phyloP scores from a whole-genome alignment of 768 basidiomycete genomes.

The Lactarius vividus region DNA sequence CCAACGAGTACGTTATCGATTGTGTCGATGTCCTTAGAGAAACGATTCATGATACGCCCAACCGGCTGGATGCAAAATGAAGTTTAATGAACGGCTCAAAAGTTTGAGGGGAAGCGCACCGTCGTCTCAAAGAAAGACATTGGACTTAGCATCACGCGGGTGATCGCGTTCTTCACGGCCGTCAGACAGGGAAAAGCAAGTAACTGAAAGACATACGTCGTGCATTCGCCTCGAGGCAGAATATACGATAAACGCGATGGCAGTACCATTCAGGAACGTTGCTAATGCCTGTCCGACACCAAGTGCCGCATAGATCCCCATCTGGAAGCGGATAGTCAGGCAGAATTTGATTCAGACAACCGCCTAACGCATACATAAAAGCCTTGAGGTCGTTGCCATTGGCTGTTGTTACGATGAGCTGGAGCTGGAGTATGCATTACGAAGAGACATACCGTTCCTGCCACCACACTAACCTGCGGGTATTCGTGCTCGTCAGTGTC shows the following conservation, averaged over 20 bases:
- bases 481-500: conserved; percentile 6
- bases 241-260: conserved; percentile 67
- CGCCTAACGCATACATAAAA: conserved; percentile 61
- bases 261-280: conserved; percentile 64
- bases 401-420: conserved; percentile 35
- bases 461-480: conserved; percentile 77
- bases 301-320: conserved; percentile 76
- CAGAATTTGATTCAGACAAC: neutral
- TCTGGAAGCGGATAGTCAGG: conserved; percentile 41
- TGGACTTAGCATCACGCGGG: conserved; percentile 76
- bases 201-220: conserved; percentile 38
- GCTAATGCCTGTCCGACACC: conserved; percentile 68
- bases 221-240: conserved; percentile 74
- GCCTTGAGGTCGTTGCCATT: conserved; percentile 58
- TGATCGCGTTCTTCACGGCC: conserved; percentile 50
- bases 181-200: neutral
- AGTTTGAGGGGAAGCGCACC: conserved; percentile 36
- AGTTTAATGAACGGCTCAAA: conserved; percentile 20
- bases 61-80: conserved; percentile 50
- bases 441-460: conserved; percentile 51
- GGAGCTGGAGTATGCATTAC: neutral
- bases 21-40: conserved; percentile 84
- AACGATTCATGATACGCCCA: conserved; percentile 87
- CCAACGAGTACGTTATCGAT: conserved; percentile 71
- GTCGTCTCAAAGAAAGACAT: conserved; percentile 92